Percentiles rank a stretch among this genome's conserved stretches.
These are phyloP conservation scores for Parmelia sp. DNA, from an alignment of 495 filamentous ascomycete genomes.

Conservation along the genomic window DNA sequence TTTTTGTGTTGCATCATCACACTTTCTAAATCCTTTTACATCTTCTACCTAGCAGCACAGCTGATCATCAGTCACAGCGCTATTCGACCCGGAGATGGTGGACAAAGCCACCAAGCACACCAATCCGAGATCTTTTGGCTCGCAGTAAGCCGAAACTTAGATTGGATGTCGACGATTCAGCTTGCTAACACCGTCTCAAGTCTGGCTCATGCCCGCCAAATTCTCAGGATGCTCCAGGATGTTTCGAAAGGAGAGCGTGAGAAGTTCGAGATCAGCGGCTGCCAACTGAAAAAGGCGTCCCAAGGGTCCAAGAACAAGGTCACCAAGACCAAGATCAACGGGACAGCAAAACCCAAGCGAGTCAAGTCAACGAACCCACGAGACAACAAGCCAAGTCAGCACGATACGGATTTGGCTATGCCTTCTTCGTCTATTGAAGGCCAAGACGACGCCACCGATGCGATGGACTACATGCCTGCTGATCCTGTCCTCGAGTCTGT, in stretches of 20 bases:
- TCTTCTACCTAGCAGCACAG: too few species aligned
- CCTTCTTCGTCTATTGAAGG: not conserved
- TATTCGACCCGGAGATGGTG: not conserved
- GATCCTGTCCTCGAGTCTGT: not conserved
- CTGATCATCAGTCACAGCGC: not conserved
- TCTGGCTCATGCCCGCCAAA: conserved; percentile 1
- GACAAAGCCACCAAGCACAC: not conserved
- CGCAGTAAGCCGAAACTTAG: not conserved
- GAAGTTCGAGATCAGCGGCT: not conserved
- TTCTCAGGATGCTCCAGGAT: not conserved
- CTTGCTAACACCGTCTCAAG: not conserved
- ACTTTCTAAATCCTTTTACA: not conserved
- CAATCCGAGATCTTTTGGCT: not conserved
- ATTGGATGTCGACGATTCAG: not conserved
- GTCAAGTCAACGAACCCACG: not conserved
- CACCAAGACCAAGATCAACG: not conserved
- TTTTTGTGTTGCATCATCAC: not conserved
- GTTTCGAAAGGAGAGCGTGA: not conserved
- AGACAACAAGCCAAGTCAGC: not conserved
- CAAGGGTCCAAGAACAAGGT: not conserved
- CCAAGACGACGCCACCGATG: not conserved
- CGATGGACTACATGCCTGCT: not conserved
- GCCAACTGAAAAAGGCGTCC: not conserved
- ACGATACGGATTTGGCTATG: not conserved
- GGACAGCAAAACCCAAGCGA: not conserved